These are phyloP conservation scores for Dalechampia spathulata DNA, from an alignment of 441 rosid species.

Conservation along the genomic window DNA sequence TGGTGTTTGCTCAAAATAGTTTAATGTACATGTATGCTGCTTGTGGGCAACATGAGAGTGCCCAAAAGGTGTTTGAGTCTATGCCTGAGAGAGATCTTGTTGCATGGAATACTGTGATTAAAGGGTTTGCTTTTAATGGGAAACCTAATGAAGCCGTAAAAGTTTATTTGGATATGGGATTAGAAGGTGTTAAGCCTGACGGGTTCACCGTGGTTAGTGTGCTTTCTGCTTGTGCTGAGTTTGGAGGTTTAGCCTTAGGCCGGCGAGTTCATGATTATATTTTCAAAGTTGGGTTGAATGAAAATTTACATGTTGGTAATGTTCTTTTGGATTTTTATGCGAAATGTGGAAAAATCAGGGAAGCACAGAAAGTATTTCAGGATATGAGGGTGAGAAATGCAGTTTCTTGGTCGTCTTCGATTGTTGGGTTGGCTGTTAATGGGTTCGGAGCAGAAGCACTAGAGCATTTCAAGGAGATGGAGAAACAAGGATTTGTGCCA, in stretches of 20 bases:
- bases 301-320: conserved; percentile 43
- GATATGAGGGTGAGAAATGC: conserved; percentile 49
- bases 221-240: conserved; percentile 68
- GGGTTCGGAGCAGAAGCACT: conserved; percentile 67
- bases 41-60: conserved; percentile 38
- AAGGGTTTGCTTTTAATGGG: conserved; percentile 65
- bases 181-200: conserved; percentile 49
- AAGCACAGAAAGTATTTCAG: conserved; percentile 41
- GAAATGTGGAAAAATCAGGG: conserved; percentile 52
- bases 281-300: conserved; percentile 42
- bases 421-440: conserved; percentile 73
- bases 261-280: conserved; percentile 53
- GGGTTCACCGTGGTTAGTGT: conserved; percentile 66
- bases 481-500: conserved; percentile 35
- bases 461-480: conserved; percentile 46
- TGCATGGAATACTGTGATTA: conserved; percentile 83
- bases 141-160: conserved; percentile 49
- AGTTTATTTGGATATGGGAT: conserved; percentile 43
- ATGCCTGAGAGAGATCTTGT: conserved; percentile 60
- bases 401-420: conserved; percentile 76
- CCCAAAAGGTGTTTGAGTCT: conserved; percentile 54
- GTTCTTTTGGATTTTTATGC: conserved; percentile 66
- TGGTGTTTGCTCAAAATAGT: conserved; percentile 54
- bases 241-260: conserved; percentile 66
- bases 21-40: conserved; percentile 44